phyloP scores from a whole-genome alignment of 2,329 filamentous ascomycete species.

The Pseudogymnoascus sp. region DNA sequence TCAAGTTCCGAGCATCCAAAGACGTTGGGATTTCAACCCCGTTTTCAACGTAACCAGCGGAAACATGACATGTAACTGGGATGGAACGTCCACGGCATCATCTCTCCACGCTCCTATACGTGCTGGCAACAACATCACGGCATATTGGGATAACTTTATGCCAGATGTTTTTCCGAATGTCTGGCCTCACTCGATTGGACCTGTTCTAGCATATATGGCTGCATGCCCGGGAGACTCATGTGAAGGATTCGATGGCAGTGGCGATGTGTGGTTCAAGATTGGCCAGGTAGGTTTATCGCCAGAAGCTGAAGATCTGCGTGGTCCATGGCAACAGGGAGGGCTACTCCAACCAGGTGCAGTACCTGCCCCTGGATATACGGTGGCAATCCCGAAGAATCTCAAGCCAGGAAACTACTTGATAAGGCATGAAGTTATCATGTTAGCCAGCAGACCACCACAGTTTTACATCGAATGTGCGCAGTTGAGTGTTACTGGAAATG shows the following conservation, averaged over 20 bases:
- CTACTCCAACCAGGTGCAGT: not conserved
- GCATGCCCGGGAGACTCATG: slow-evolving; percentile 14
- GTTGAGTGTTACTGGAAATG: slow-evolving; percentile 8
- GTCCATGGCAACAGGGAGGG: slow-evolving; percentile 11
- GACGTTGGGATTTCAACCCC: slow-evolving; percentile 5
- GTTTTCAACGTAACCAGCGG: not conserved
- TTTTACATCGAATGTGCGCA: slow-evolving; percentile 13
- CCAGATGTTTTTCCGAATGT: not conserved
- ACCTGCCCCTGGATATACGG: not conserved
- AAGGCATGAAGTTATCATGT: slow-evolving; percentile 13
- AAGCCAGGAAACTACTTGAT: slow-evolving; percentile 14
- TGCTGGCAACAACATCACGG: not conserved
- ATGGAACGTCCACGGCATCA: not conserved
- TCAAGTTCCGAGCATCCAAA: not conserved
- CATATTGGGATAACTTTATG: not conserved
- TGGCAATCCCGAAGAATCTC: slow-evolving; percentile 11
- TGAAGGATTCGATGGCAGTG: slow-evolving; percentile 11
- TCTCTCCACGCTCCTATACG: not conserved
- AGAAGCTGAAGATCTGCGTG: slow-evolving; percentile 8
- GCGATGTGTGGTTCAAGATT: slow-evolving; percentile 16
- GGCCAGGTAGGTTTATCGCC: slow-evolving; percentile 11
- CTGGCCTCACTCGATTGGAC: slow-evolving; percentile 11
- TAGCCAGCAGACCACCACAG: slow-evolving; percentile 11
- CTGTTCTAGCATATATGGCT: slow-evolving; percentile 14
- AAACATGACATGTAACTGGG: slow-evolving; percentile 6